Evolutionary conservation across 176 grass and related monocot genomes (phyloP).

Genomic region (Ensete ventricosum): DNA sequence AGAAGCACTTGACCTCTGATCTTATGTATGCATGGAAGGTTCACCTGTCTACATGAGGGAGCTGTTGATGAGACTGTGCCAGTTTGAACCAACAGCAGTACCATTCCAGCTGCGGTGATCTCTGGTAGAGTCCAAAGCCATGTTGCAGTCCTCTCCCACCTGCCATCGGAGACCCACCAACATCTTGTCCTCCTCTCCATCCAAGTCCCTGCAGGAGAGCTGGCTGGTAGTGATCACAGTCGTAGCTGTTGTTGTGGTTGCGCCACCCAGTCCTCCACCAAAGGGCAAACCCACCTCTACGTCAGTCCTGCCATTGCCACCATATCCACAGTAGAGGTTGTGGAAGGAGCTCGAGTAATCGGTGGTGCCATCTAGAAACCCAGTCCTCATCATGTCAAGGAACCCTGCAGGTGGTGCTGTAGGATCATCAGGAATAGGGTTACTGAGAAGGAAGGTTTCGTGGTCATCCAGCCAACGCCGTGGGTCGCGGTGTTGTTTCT

Average conservation of each 20-base stretch:
- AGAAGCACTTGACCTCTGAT: too few relatives aligned
- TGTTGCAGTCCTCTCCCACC: background rate
- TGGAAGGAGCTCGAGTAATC: background rate
- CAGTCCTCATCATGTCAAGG: conserved; percentile 17
- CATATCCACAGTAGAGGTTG: background rate
- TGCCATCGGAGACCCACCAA: conserved; percentile 2
- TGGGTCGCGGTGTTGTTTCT: background rate
- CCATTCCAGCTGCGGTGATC: background rate
- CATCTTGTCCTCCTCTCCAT: background rate
- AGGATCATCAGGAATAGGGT: background rate
- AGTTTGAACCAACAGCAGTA: background rate
- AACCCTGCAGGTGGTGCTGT: background rate
- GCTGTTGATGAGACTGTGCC: conserved; percentile 15
- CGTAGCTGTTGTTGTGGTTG: conserved; percentile 1
- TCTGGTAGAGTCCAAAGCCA: conserved; percentile 10
- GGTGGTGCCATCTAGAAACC: background rate
- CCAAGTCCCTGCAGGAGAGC: conserved; percentile 1
- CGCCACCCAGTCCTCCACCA: background rate
- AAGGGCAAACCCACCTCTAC: conserved; percentile 2
- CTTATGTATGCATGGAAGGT: too few relatives aligned
- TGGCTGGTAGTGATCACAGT: background rate
- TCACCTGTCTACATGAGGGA: conserved; percentile 1
- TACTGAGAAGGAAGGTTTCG: conserved; percentile 1
- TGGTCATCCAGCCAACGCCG: background rate
- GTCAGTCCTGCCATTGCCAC: background rate